These are phyloP conservation scores for Triticum aestivum DNA, from an alignment of 176 grass and related monocot species.

Conservation along the genomic window IWGSC_CS_RefSeq_v2.1 NC_057804.1:442741223-442741722, in stretches of 20 bases:
- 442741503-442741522: slow-evolving; percentile 51
- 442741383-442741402: slow-evolving; percentile 54
- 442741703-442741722: slow-evolving; percentile 21
- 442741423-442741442: slow-evolving; percentile 52
- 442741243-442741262: slow-evolving; percentile 91
- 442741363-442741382: slow-evolving; percentile 59
- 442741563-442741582: slow-evolving; percentile 65
- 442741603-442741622: slow-evolving; percentile 39
- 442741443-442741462: slow-evolving; percentile 29
- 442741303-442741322: slow-evolving; percentile 90
- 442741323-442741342: slow-evolving; percentile 95
- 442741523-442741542: slow-evolving; percentile 29
- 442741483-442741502: slow-evolving; percentile 50
- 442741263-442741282: slow-evolving; percentile 82
- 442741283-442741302: slow-evolving; percentile 93
- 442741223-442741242: slow-evolving; percentile 95
- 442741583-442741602: slow-evolving; percentile 51
- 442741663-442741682: slow-evolving; percentile 46
- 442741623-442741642: slow-evolving; percentile 34
- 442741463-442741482: slow-evolving; percentile 23
- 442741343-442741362: slow-evolving; percentile 99
- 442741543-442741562: slow-evolving; percentile 33
- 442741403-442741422: slow-evolving; percentile 33
- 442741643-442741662: slow-evolving; percentile 49
- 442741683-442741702: slow-evolving; percentile 27